Percentiles rank a stretch among this genome's conserved stretches.
Evolutionary conservation across 306 rosid genomes (phyloP).

Genomic region (Carpinus viminea): DNA sequence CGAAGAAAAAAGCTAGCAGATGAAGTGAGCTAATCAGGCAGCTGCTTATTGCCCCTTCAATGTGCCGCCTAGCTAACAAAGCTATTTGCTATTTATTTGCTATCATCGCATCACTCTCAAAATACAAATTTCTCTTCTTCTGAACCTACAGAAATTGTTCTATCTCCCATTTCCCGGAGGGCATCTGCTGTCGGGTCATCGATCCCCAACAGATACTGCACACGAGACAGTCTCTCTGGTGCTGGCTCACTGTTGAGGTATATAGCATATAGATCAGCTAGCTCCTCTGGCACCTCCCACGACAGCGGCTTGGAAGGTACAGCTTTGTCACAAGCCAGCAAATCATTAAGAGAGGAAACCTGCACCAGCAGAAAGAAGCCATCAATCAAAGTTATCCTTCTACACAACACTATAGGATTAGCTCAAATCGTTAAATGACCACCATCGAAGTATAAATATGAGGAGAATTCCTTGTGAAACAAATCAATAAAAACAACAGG

Average conservation of each 20-base stretch:
- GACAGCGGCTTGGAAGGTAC: slow-evolving; percentile 52
- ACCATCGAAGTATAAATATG: slow-evolving; percentile 6
- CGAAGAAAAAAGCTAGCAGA: slow-evolving; percentile 7
- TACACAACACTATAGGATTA: slow-evolving; percentile 6
- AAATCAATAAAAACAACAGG: background rate
- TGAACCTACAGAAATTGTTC: slow-evolving; percentile 40
- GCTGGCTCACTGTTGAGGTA: slow-evolving; percentile 66
- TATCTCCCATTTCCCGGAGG: slow-evolving; percentile 68
- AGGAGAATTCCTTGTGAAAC: background rate
- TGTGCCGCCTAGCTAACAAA: slow-evolving; percentile 34
- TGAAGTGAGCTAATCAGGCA: slow-evolving; percentile 11
- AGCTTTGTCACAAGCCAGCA: slow-evolving; percentile 67
- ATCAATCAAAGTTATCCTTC: slow-evolving; percentile 9
- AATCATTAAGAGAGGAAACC: slow-evolving; percentile 67
- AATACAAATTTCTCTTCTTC: slow-evolving; percentile 93
- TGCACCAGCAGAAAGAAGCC: slow-evolving; percentile 19
- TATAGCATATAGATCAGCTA: slow-evolving; percentile 71
- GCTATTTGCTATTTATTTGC: slow-evolving; percentile 18
- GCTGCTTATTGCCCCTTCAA: slow-evolving; percentile 11
- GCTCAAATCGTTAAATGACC: slow-evolving; percentile 1
- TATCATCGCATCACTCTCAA: slow-evolving; percentile 33
- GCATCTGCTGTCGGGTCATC: slow-evolving; percentile 71
- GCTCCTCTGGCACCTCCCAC: slow-evolving; percentile 79
- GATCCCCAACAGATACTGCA: slow-evolving; percentile 89
- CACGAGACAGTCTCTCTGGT: slow-evolving; percentile 74